phyloP scores from a whole-genome alignment of 2,329 filamentous ascomycete species.

The Aspergillus ibericus region DNA sequence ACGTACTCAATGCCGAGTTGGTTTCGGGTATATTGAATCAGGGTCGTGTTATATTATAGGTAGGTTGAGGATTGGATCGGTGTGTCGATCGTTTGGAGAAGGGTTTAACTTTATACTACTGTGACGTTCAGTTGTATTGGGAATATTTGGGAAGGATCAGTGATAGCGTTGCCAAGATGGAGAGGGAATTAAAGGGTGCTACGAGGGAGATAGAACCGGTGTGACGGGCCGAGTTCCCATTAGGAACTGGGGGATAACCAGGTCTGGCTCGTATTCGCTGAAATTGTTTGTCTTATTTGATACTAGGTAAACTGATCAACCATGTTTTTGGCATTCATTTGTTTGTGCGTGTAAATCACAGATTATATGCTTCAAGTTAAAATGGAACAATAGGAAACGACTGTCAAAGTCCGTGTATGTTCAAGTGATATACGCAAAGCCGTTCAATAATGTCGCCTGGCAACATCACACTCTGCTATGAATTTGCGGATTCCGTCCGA shows the following conservation, averaged over 20 bases:
- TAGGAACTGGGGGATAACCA: neutral
- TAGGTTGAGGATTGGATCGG: neutral
- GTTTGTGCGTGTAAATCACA: neutral
- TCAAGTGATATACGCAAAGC: neutral
- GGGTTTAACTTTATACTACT: no score
- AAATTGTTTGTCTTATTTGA: neutral
- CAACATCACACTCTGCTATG: slow-evolving; percentile 62
- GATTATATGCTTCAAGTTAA: neutral
- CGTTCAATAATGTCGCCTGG: slow-evolving; percentile 27
- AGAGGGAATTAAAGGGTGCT: neutral
- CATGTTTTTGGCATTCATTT: neutral
- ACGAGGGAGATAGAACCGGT: neutral
- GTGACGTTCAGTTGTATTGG: no score
- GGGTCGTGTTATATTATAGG: neutral
- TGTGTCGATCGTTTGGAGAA: neutral
- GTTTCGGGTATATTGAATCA: neutral
- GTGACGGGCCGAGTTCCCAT: slow-evolving; percentile 12
- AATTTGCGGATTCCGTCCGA: slow-evolving; percentile 67
- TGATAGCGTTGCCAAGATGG: slow-evolving; percentile 1
- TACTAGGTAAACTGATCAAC: neutral
- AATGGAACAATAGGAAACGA: slow-evolving; percentile 11
- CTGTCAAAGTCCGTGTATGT: slow-evolving; percentile 19
- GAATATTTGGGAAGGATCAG: neutral
- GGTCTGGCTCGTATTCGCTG: neutral
- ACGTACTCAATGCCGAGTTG: no score